Percentiles rank a stretch among this genome's conserved stretches.
Conservation (phyloP, 176 grass and related monocot species). For the Avena eriantha region DNA sequence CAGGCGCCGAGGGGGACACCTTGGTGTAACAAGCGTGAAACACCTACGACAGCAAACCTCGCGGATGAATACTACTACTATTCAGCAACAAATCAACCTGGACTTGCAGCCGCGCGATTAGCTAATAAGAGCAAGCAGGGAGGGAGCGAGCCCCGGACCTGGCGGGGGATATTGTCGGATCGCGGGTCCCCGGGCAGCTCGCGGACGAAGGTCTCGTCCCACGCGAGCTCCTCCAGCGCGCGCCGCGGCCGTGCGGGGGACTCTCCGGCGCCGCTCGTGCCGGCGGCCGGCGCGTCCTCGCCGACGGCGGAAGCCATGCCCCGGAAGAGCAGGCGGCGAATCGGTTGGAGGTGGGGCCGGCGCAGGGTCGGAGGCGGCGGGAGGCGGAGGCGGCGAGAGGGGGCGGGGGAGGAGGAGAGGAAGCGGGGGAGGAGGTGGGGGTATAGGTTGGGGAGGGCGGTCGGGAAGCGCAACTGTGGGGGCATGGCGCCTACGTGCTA, state of each 20-base stretch:
- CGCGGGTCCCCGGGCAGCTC: conserved; percentile 80
- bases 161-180: conserved; percentile 61
- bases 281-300: not conserved
- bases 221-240: conserved; percentile 76
- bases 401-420: not conserved
- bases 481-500: too few species aligned
- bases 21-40: conserved; percentile 81
- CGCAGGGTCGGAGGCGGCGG: not conserved
- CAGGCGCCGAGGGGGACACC: conserved; percentile 75
- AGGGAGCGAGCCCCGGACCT: conserved; percentile 11
- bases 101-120: not conserved
- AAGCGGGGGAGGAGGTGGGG: conserved; percentile 11
- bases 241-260: conserved; percentile 6
- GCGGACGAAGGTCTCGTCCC: conserved; percentile 85
- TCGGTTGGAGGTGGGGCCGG: not conserved
- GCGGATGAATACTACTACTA: too few species aligned
- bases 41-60: conserved; percentile 46
- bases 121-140: not conserved
- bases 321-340: conserved; percentile 10
- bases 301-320: conserved; percentile 43
- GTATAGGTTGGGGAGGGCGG: not conserved
- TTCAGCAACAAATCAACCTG: not conserved
- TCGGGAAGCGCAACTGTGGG: too few species aligned
- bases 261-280: not conserved
- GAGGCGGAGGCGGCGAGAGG: not conserved